A percentile compares a stretch with the other conserved stretches of the same genome.
Conservation (phyloP, 2,329 filamentous ascomycete genomes). For the Arthrobotrys entomopaga region DNA sequence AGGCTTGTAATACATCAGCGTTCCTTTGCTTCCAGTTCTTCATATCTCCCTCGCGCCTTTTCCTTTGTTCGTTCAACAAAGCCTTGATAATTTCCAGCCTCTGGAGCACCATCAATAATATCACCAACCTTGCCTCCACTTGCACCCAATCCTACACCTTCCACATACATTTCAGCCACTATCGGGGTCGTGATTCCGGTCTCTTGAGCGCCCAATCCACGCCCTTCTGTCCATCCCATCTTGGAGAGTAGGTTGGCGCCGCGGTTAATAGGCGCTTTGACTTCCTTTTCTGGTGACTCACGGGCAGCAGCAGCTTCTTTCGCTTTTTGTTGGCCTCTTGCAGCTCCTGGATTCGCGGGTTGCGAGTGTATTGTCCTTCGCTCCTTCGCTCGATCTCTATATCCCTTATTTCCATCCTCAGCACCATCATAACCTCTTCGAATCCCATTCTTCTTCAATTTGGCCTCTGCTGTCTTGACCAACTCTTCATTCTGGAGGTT, state of each 20-base stretch:
- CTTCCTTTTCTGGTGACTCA: slow-evolving; percentile 60
- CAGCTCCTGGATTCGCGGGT: slow-evolving; percentile 66
- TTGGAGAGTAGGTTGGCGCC: slow-evolving; percentile 75
- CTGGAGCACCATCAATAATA: slow-evolving; percentile 71
- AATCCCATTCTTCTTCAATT: slow-evolving; percentile 61
- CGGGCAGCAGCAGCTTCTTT: slow-evolving; percentile 59
- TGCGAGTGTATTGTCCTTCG: slow-evolving; percentile 72
- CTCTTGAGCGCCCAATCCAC: slow-evolving; percentile 72
- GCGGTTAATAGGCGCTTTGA: slow-evolving; percentile 65
- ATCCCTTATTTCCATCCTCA: slow-evolving; percentile 60
- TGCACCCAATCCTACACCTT: slow-evolving; percentile 76
- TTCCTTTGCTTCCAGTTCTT: slow-evolving; percentile 64
- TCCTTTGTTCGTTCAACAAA: slow-evolving; percentile 74
- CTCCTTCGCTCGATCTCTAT: slow-evolving; percentile 75
- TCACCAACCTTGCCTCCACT: slow-evolving; percentile 76
- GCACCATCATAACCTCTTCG: slow-evolving; percentile 56
- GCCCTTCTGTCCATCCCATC: slow-evolving; percentile 76
- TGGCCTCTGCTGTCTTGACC: slow-evolving; percentile 62
- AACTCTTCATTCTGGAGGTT: slow-evolving; percentile 68
- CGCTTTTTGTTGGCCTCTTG: slow-evolving; percentile 59
- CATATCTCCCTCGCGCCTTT: slow-evolving; percentile 74
- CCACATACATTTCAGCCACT: slow-evolving; percentile 72
- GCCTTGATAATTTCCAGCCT: slow-evolving; percentile 69
- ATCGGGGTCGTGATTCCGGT: slow-evolving; percentile 73
- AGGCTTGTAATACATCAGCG: slow-evolving; percentile 3